Evolutionary conservation across 2,329 filamentous ascomycete genomes (phyloP), one percentile per base, ranked within the genome.

Genomic region (Fusarium irregulare): DNA sequence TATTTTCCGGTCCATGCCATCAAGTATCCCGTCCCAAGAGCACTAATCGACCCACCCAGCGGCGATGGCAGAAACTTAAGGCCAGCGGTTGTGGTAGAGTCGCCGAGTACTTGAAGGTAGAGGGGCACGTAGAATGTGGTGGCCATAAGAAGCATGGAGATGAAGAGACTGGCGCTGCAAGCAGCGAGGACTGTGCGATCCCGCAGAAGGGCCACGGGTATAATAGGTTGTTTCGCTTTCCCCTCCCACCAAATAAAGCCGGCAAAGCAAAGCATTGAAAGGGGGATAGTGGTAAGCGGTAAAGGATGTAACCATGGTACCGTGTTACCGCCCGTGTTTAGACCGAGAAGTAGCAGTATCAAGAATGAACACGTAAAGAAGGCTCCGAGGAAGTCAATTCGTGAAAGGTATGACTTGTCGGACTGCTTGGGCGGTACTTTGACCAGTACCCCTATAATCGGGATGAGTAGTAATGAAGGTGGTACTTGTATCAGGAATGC

Each of bases 141-240:
- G 77, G 94, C 95, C 79, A 93, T 93, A 46, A 93, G 81, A 18
- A 87, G 82, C 89, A 93, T 94, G 18, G 90, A 92, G 62, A 83
- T 84, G 69, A 93, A 87, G 82, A 92, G 87, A 73, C 93, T 94
- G 10, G 89, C 89, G 51, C 93, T 78, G 75, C 92, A 94, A 10
- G 91, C 89, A 0, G 89, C 84, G 45, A 89, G 82, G 2, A 95
- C 89, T 1, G 92, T 94, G 47, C 91, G 88, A 68, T 92, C 81
- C 11, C 88, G 76, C 4, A 96, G 85, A 7, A 95, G 83, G 5
- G 86, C 85, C 18, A 95, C 89, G 0, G 93, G 92, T 55, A 95
- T 92, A 60, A 96, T 86, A 5, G 93, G 93, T 75, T 94, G 91
- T 4, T 82, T 81, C 4, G 91, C 89, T 46, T 16, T 46, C 2